Percentiles rank a stretch among this genome's conserved stretches.
Evolutionary conservation across 208 protist genomes (phyloP).

Genomic region (Herpetomonas samuelpessoai): DNA sequence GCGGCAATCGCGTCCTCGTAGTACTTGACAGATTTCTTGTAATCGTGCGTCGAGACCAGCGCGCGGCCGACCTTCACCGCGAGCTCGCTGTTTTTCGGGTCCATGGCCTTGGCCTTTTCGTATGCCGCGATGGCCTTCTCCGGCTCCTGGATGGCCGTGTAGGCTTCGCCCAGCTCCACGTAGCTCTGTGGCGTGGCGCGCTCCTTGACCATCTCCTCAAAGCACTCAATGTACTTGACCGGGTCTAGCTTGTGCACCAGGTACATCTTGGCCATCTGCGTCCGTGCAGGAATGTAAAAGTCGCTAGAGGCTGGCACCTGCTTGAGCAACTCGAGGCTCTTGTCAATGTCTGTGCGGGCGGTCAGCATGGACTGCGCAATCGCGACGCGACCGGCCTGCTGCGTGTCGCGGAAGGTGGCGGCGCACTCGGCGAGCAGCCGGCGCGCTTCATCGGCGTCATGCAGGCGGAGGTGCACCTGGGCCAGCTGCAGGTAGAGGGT

Average conservation of each 20-base stretch:
- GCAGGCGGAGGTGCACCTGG: constrained; percentile 69
- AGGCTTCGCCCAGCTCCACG: constrained; percentile 87
- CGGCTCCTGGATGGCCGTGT: constrained; percentile 84
- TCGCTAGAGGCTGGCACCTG: constrained; percentile 64
- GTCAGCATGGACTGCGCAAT: constrained; percentile 88
- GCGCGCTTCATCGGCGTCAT: constrained; percentile 78
- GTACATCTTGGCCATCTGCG: constrained; percentile 90
- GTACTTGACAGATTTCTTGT: constrained; percentile 88
- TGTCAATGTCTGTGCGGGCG: constrained; percentile 80
- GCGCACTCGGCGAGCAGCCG: constrained; percentile 58
- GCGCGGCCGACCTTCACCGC: constrained; percentile 91
- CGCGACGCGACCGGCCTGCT: constrained; percentile 66
- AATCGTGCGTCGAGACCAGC: constrained; percentile 94
- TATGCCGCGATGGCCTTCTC: constrained; percentile 91
- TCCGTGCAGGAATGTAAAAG: constrained; percentile 80
- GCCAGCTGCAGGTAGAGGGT: constrained; percentile 87
- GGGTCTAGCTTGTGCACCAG: constrained; percentile 80
- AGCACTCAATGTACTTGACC: constrained; percentile 79
- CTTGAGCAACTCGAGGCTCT: constrained; percentile 73
- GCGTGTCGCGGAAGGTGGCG: constrained; percentile 54
- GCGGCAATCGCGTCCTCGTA: constrained; percentile 80
- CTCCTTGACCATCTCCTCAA: constrained; percentile 88
- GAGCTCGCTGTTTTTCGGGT: constrained; percentile 77
- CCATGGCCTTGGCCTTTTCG: constrained; percentile 82
- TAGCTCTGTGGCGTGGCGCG: constrained; percentile 68